A percentile compares a stretch with the other conserved stretches of the same genome.
phyloP scores from a whole-genome alignment of 345 rosid species.

The Erodium maritimum region DNA sequence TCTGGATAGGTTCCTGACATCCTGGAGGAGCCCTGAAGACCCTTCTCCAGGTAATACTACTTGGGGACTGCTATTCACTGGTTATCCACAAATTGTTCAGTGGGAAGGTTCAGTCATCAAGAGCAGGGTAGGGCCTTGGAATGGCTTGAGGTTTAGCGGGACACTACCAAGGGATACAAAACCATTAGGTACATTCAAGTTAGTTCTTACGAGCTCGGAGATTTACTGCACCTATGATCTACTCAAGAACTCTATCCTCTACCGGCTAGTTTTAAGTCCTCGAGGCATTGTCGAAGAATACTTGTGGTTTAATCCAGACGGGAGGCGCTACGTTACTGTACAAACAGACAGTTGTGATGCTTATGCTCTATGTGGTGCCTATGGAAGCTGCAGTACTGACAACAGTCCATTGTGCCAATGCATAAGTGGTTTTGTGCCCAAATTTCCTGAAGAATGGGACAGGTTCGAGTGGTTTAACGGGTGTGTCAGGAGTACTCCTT shows the following conservation, averaged over 20 bases:
- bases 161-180: conserved; percentile 23
- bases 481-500: conserved; percentile 17
- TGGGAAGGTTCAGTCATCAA: conserved; percentile 6
- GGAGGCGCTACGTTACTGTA: conserved; percentile 19
- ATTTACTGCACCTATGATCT: conserved; percentile 21
- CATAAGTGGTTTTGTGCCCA: conserved; percentile 26
- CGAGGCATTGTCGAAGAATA: conserved; percentile 17
- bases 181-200: conserved; percentile 14
- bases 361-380: conserved; percentile 24
- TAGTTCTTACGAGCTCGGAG: conserved; percentile 20
- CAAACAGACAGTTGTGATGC: conserved; percentile 29
- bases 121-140: conserved; percentile 36
- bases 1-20: conserved; percentile 15
- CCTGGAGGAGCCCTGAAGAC: conserved; percentile 30
- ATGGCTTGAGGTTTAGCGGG: conserved; percentile 33
- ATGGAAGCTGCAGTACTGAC: conserved; percentile 23
- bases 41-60: conserved; percentile 20
- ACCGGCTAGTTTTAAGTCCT: conserved; percentile 14
- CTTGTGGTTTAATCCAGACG: conserved; percentile 15
- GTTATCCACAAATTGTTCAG: conserved; percentile 31
- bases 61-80: conserved; percentile 1
- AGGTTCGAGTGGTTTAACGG: conserved; percentile 31
- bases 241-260: conserved; percentile 9
- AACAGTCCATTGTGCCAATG: conserved; percentile 30
- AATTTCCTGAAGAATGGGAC: conserved; percentile 13